Conservation (phyloP, 176 grass and related monocot species). For the Pharus latifolius region DNA sequence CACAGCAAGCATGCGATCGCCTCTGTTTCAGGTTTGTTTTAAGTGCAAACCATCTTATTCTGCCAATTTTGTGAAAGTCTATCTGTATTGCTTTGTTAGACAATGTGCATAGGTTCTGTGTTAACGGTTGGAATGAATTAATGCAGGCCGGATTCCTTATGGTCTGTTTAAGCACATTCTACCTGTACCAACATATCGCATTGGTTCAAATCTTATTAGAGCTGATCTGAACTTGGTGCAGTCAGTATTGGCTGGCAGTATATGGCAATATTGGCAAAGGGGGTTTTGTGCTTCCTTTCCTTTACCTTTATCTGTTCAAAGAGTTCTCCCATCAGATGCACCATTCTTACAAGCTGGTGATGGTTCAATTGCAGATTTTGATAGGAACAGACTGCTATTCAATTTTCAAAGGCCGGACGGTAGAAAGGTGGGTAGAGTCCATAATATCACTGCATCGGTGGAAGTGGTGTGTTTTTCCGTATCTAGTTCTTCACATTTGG, state of each 20-base stretch:
- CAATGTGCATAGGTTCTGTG: constrained; percentile 1
- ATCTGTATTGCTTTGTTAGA: background rate
- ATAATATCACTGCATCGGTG: background rate
- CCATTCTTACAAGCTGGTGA: constrained; percentile 61
- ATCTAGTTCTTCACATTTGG: constrained; percentile 17
- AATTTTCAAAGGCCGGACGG: constrained; percentile 46
- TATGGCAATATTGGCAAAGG: constrained; percentile 96
- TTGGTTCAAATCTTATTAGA: constrained; percentile 85
- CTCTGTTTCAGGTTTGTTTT: constrained; percentile 51
- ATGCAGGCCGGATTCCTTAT: constrained; percentile 28
- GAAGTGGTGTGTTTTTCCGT: constrained; percentile 23
- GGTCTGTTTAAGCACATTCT: constrained; percentile 46
- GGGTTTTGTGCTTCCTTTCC: constrained; percentile 86
- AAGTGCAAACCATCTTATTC: background rate
- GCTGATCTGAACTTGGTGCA: constrained; percentile 59
- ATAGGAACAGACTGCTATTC: constrained; percentile 45
- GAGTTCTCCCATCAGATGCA: constrained; percentile 69
- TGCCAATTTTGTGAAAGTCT: background rate
- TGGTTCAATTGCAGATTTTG: constrained; percentile 57
- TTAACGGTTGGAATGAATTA: constrained; percentile 11
- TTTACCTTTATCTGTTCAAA: constrained; percentile 83
- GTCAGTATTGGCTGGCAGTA: constrained; percentile 55
- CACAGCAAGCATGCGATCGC: constrained; percentile 3
- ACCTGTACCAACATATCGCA: constrained; percentile 59
- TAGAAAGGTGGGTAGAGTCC: constrained; percentile 42